Evolutionary conservation across 495 filamentous ascomycete genomes (phyloP), one percentile per base, ranked within the genome.

Genomic region (Penicillium parvum): DNA sequence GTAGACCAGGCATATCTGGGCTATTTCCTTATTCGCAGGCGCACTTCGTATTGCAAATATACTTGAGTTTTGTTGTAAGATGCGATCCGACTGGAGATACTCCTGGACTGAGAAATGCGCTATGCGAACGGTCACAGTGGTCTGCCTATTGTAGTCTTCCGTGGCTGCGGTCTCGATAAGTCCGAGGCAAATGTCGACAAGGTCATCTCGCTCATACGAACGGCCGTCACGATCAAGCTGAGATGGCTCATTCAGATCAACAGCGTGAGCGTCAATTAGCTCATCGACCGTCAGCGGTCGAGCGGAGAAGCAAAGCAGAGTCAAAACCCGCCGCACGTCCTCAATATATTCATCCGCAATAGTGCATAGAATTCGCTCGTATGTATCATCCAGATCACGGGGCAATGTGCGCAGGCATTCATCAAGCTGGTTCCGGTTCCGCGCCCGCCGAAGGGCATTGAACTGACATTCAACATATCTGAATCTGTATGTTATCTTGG

Each of bases 301-400:
- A 4, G 16, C 21, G 15, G 65, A 57, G 27, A 52, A 55, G 29
- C 57, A 61, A 33, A 70, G 56, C 18, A 65, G 40, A 20, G 51
- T 58, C 23, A 72, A 46, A 10, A 66, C 40, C 22, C 49, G 55
- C 17, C 46, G 43, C 20, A 53, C 59, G 30, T 67, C 52, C 3
- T 53, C 32, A n/a, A 44, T 29, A 34, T 52, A 54, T 3, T 32
- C 21, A 21, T 52, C 25, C 0, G 52, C 47, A 25, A 69, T 63
- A 34, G 37, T 56, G 27, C 37, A 51, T 5, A 69, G 29, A 2
- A 68, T 61, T 37, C 60, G 47, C 35, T 60, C 52, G 38, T 69
- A 69, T 18, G 64, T 66, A 34, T 60, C 42, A 34, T 69, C 61
- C 11, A 69, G 38, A 36, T 53, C n/a, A n/a, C n/a, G n/a, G n/a